Percentiles rank a stretch among this genome's conserved stretches.
Conservation (phyloP, 306 rosid genomes). For the Quercus gilva region DNA sequence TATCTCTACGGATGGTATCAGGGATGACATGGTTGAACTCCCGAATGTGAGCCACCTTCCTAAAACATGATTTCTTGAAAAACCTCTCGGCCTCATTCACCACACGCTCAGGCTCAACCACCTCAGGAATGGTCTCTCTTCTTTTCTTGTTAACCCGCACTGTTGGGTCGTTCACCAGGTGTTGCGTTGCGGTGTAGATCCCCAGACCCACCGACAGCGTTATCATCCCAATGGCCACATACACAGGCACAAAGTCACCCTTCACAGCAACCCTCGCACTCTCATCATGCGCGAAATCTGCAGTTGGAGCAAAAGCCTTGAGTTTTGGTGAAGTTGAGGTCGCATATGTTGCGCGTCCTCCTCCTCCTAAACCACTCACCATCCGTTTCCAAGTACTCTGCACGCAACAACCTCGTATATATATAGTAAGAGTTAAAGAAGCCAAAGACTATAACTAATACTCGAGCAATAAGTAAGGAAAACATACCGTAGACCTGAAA, state of each 20-base stretch:
- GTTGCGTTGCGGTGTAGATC: constrained; percentile 71
- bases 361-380: constrained; percentile 23
- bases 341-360: constrained; percentile 18
- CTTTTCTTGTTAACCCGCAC: constrained; percentile 68
- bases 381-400: constrained; percentile 43
- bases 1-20: constrained; percentile 39
- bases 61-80: constrained; percentile 43
- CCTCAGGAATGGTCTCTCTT: constrained; percentile 82
- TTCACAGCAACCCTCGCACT: background rate
- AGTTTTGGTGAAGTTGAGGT: constrained; percentile 48
- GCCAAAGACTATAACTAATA: background rate
- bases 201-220: constrained; percentile 41
- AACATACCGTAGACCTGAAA: constrained; percentile 43
- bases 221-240: constrained; percentile 72
- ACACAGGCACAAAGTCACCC: constrained; percentile 60
- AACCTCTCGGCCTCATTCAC: constrained; percentile 40
- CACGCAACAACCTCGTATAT: background rate
- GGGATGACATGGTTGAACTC: constrained; percentile 28
- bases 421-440: background rate
- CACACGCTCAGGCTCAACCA: constrained; percentile 79
- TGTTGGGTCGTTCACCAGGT: constrained; percentile 49
- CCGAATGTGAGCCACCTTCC: constrained; percentile 76
- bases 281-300: constrained; percentile 24
- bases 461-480: background rate
- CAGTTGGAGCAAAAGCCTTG: constrained; percentile 44